phyloP scores from a whole-genome alignment of 2,329 filamentous ascomycete genomes.

The Xylaria sp. region DNA sequence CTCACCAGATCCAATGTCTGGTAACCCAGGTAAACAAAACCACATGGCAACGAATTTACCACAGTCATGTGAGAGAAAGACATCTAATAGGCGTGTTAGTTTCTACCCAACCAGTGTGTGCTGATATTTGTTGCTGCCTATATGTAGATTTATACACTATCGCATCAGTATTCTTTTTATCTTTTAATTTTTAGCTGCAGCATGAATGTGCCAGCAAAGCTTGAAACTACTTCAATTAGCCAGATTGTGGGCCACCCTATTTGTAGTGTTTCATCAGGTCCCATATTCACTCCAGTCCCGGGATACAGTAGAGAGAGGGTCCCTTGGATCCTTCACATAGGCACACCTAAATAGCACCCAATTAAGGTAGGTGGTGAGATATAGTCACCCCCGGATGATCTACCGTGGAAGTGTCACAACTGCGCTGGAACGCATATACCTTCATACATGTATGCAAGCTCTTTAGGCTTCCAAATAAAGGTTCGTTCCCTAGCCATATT shows the following conservation, averaged over 20 bases:
- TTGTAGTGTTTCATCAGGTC: conserved; percentile 29
- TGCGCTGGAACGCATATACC: background rate
- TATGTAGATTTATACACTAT: background rate
- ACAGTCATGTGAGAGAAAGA: background rate
- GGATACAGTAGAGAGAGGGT: conserved; percentile 8
- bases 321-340: conserved; percentile 7
- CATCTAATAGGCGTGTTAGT: background rate
- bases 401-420: background rate
- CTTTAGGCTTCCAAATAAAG: conserved; percentile 17
- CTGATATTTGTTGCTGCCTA: background rate
- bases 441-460: conserved; percentile 33
- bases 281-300: conserved; percentile 17
- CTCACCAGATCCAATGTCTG: conserved; percentile 11
- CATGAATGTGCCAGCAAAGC: conserved; percentile 20
- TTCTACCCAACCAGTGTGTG: background rate
- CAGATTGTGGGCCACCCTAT: conserved; percentile 32
- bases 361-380: background rate
- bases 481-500: conserved; percentile 7
- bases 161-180: background rate
- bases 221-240: conserved; percentile 35
- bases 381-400: conserved; percentile 15
- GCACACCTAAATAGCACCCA: background rate
- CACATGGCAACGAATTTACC: conserved; percentile 13
- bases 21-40: conserved; percentile 6
- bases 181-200: background rate